Evolutionary conservation across 805 yeast genomes (phyloP), one percentile per base, ranked within the genome.

Genomic region (Ogataea pilisensis): DNA sequence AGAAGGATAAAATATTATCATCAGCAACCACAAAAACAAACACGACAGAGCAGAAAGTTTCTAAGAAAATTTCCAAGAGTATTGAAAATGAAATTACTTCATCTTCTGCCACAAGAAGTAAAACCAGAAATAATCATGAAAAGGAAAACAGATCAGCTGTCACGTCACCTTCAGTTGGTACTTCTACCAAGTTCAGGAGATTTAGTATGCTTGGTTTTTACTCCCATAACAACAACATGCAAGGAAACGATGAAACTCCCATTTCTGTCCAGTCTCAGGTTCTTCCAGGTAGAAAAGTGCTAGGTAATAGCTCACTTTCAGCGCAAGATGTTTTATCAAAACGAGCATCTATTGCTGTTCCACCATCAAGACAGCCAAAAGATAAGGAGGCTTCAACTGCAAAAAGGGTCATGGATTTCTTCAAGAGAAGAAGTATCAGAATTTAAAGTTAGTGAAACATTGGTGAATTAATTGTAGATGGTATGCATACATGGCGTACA

Each of bases 401-500:
- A 5, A 78, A 80, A 56, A 79, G 78, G 53, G 89, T 83, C 8
- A 77, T 83, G 73, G 90, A 82, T 59, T 83, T 83, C 58, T 82
- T 83, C 68, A 82, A 82, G 57, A 73, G 90, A 63, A 75, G 86
- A 63, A 77, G 68, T 52, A 59, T 64, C 41, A 58, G 69, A 48
- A 63, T 64, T 25, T 64, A 44, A 49, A 14, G 5, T n/a, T n/a
- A n/a, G n/a, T n/a, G n/a, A n/a, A n/a, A n/a, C n/a, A n/a, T n/a
- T n/a, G n/a, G n/a, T n/a, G n/a, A n/a, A n/a, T n/a, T n/a, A n/a
- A n/a, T n/a, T n/a, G n/a, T n/a, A n/a, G n/a, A n/a, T n/a, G n/a
- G n/a, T n/a, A n/a, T n/a, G n/a, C n/a, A n/a, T n/a, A n/a, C n/a
- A n/a, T n/a, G n/a, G n/a, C n/a, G n/a, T n/a, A n/a, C n/a, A n/a